These are phyloP conservation scores for Neofusicoccum ribis DNA, from an alignment of 2,329 filamentous ascomycete species.

Conservation along the genomic window DNA sequence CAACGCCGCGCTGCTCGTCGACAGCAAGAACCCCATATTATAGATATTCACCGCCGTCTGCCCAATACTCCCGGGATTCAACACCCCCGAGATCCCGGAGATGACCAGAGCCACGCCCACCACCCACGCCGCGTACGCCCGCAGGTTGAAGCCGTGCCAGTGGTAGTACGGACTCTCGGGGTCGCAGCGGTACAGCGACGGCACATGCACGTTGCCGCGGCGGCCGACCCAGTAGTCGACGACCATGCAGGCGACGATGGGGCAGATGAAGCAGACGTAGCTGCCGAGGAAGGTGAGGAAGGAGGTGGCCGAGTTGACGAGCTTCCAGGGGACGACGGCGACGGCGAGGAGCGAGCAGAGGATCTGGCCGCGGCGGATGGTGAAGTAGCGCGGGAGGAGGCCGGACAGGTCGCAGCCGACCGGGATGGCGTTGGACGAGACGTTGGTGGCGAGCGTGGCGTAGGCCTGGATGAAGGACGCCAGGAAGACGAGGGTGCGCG, in stretches of 20 bases:
- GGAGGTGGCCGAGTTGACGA: conserved; percentile 31
- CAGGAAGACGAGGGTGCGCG: conserved; percentile 39
- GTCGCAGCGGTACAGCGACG: conserved; percentile 18
- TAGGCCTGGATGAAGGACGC: conserved; percentile 32
- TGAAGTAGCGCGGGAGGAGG: conserved; percentile 26
- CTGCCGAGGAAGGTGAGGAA: conserved; percentile 42
- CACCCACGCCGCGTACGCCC: conserved; percentile 4
- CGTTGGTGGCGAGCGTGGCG: conserved; percentile 41
- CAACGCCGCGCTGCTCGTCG: conserved; percentile 21
- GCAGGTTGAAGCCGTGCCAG: not conserved
- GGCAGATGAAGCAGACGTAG: conserved; percentile 40
- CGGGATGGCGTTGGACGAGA: conserved; percentile 27
- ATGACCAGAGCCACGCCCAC: conserved; percentile 25
- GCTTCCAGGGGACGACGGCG: conserved; percentile 28
- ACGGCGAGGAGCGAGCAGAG: conserved; percentile 27
- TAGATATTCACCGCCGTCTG: conserved; percentile 20
- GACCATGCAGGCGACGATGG: conserved; percentile 36
- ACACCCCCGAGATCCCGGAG: conserved; percentile 23
- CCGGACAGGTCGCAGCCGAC: conserved; percentile 30
- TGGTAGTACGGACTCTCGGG: conserved; percentile 13
- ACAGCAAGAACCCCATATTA: conserved; percentile 26
- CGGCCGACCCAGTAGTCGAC: conserved; percentile 38
- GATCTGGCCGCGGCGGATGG: conserved; percentile 24
- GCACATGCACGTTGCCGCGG: conserved; percentile 21
- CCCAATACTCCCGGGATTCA: conserved; percentile 22